Percentiles rank a stretch among this genome's conserved stretches.
Evolutionary conservation across 1,139 yeast species (phyloP).

Genomic region (Hyphopichia khmerensis): DNA sequence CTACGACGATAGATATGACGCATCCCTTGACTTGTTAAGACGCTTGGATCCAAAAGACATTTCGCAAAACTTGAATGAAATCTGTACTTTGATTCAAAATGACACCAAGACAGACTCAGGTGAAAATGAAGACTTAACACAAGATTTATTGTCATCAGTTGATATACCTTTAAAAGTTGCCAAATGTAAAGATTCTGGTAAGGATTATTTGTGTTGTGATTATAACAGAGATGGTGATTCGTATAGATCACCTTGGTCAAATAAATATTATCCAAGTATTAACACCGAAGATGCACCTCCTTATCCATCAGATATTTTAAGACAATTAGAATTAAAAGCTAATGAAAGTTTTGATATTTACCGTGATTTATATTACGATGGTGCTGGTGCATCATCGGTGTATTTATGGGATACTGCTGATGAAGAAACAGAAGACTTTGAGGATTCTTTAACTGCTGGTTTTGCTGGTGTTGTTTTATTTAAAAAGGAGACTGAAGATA

Average conservation of each 20-base stretch:
- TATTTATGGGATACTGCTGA: constrained; percentile 85
- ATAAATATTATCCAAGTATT: constrained; percentile 66
- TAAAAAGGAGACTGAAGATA: constrained; percentile 62
- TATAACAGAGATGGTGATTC: constrained; percentile 95
- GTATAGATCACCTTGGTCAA: constrained; percentile 89
- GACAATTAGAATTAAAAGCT: constrained; percentile 76
- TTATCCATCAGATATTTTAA: constrained; percentile 63
- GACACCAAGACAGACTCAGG: constrained; percentile 12
- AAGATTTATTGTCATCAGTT: constrained; percentile 80
- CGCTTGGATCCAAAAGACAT: constrained; percentile 80
- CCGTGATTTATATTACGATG: constrained; percentile 92
- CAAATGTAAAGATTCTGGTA: constrained; percentile 59
- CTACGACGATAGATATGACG: constrained; percentile 70
- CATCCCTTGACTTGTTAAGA: constrained; percentile 83
- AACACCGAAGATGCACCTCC: constrained; percentile 58
- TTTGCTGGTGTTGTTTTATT: constrained; percentile 92
- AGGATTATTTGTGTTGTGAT: constrained; percentile 81
- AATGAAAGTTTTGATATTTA: constrained; percentile 92
- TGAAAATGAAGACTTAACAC: constrained; percentile 59
- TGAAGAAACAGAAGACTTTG: constrained; percentile 35
- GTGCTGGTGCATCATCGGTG: constrained; percentile 82
- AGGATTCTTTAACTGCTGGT: constrained; percentile 33
- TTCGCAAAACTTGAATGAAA: constrained; percentile 56
- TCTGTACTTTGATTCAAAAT: constrained; percentile 73
- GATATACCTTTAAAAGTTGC: constrained; percentile 75